Evolutionary conservation across 805 yeast species (phyloP).

Genomic region (Pichia eremophila): DNA sequence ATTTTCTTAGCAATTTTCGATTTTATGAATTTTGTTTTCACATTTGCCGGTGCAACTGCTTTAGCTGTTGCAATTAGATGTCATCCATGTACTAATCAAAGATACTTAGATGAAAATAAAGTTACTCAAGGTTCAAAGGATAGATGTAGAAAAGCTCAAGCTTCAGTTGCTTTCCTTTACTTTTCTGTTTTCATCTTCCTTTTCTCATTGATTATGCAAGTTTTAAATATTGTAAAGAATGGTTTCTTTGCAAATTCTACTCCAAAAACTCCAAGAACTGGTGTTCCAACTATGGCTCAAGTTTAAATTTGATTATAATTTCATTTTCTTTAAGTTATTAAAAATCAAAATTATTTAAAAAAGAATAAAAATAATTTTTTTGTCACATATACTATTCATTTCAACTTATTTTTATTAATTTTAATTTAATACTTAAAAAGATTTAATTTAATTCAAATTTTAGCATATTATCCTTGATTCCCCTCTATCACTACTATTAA

Average conservation of each 20-base stretch:
- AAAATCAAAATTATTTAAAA: too few species aligned
- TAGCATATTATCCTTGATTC: too few species aligned
- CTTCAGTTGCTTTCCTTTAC: conserved; percentile 72
- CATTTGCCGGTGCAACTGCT: conserved; percentile 91
- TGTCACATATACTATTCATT: not conserved
- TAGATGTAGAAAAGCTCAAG: conserved; percentile 95
- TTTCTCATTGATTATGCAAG: conserved; percentile 47
- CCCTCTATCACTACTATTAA: too few species aligned
- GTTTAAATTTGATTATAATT: conserved; percentile 37
- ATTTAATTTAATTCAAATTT: too few species aligned
- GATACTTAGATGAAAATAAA: conserved; percentile 54
- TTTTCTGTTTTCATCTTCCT: conserved; percentile 71
- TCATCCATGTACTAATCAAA: conserved; percentile 73
- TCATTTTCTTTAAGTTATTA: not conserved
- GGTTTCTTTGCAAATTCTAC: conserved; percentile 50
- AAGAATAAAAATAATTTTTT: not conserved
- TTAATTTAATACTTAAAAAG: too few species aligned
- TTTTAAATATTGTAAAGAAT: conserved; percentile 40
- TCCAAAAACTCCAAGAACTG: conserved; percentile 56
- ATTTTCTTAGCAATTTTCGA: conserved; percentile 64
- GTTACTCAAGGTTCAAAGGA: conserved; percentile 67
- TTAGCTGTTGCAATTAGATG: conserved; percentile 82
- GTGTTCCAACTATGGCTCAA: conserved; percentile 86
- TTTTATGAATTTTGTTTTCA: conserved; percentile 82
- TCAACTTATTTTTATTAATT: too few species aligned